A percentile compares a stretch with the other conserved stretches of the same genome.
These are phyloP conservation scores for Saprolegnia diclina DNA, from an alignment of 352 stramenopile species.

Conservation along the genomic window DNA sequence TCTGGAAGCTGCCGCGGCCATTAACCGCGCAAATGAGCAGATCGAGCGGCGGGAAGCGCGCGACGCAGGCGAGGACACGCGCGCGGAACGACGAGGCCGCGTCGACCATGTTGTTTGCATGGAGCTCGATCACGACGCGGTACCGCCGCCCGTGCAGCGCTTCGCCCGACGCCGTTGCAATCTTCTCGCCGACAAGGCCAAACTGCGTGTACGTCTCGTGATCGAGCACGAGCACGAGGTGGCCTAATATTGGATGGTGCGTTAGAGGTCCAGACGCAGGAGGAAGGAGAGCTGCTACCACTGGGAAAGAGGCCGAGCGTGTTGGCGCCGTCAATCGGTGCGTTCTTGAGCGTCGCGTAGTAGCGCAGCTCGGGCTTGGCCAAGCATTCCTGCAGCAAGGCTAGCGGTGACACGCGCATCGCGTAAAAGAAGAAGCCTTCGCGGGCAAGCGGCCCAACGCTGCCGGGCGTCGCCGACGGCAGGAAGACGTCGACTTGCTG, in stretches of 20 bases:
- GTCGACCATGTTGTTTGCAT: constrained; percentile 27
- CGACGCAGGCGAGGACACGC: constrained; percentile 43
- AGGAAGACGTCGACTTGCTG: constrained; percentile 73
- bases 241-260: constrained; percentile 38
- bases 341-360: constrained; percentile 77
- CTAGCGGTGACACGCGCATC: constrained; percentile 40
- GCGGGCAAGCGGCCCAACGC: constrained; percentile 8
- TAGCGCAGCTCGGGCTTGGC: constrained; percentile 33
- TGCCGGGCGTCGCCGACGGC: constrained; percentile 28
- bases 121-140: constrained; percentile 57
- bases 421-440: constrained; percentile 70
- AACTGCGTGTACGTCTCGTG: constrained; percentile 61
- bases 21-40: constrained; percentile 78
- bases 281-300: constrained; percentile 3
- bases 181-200: constrained; percentile 60
- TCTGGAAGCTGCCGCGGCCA: constrained; percentile 47
- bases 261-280: neutral
- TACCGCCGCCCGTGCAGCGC: constrained; percentile 46
- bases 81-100: constrained; percentile 28
- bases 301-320: constrained; percentile 45
- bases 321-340: constrained; percentile 51
- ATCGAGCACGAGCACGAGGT: constrained; percentile 67
- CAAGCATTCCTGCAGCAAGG: constrained; percentile 34
- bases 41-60: constrained; percentile 47
- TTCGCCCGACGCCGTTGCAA: constrained; percentile 19